A percentile compares a stretch with the other conserved stretches of the same genome.
phyloP scores from a whole-genome alignment of 2,329 filamentous ascomycete species.

The Fusarium sp. region DNA sequence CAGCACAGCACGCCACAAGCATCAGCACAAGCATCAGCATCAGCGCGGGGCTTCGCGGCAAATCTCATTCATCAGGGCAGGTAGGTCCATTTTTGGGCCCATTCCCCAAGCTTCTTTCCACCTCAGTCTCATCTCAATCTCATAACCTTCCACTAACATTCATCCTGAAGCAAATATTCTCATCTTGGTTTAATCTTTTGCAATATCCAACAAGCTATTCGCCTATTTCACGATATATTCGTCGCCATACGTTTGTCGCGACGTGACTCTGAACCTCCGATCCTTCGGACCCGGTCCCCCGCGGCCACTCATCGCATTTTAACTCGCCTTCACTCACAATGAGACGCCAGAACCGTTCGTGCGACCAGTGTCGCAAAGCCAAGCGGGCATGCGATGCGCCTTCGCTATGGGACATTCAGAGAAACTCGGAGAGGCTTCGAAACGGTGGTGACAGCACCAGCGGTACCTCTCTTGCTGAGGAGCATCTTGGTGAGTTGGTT shows the following conservation, averaged over 20 bases:
- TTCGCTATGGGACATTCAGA: constrained; percentile 44
- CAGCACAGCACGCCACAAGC: not conserved
- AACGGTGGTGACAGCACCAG: constrained; percentile 32
- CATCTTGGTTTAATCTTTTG: constrained; percentile 15
- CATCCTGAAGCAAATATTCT: constrained; percentile 9
- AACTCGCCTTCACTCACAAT: constrained; percentile 26
- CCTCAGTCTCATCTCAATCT: constrained; percentile 30
- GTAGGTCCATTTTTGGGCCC: constrained; percentile 25
- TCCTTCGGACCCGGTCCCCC: constrained; percentile 3
- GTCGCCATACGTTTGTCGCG: constrained; percentile 22
- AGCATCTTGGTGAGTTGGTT: constrained; percentile 42
- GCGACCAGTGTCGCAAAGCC: constrained; percentile 45
- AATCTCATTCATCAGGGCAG: constrained; percentile 38
- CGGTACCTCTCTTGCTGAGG: constrained; percentile 41
- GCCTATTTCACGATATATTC: not conserved
- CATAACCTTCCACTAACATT: constrained; percentile 17
- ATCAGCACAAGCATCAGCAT: constrained; percentile 1
- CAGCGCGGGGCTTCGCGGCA: constrained; percentile 38
- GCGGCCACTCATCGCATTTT: constrained; percentile 3
- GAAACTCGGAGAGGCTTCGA: constrained; percentile 42
- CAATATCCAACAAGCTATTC: not conserved
- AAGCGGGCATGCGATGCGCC: constrained; percentile 45
- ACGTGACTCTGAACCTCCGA: constrained; percentile 13
- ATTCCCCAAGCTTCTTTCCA: constrained; percentile 20
- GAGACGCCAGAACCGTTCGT: constrained; percentile 45